Evolutionary conservation across 1,284 basidiomycete genomes (phyloP).

Genomic region (Tilletia setariae): DNA sequence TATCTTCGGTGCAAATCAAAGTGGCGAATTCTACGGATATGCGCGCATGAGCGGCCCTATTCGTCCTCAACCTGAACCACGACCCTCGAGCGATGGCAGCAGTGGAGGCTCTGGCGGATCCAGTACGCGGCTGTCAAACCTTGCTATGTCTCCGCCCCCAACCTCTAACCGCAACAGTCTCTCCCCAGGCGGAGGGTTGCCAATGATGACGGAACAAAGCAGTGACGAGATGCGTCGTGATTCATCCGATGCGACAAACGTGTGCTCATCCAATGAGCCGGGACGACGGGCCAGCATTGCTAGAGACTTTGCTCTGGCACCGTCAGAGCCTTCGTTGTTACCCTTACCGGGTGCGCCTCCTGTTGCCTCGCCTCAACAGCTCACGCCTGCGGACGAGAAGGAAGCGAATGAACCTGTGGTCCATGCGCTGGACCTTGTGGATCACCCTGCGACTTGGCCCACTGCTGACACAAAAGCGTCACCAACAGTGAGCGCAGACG

Average conservation of each 20-base stretch:
- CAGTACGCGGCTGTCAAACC: neutral
- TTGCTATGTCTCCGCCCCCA: neutral
- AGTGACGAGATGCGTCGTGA: neutral
- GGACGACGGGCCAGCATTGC: too few relatives aligned
- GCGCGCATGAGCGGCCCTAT: constrained; percentile 52
- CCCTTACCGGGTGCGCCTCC: neutral
- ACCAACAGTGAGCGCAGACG: neutral
- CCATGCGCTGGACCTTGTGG: neutral
- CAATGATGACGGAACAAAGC: neutral
- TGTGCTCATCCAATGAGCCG: too few relatives aligned
- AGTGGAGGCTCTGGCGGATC: neutral
- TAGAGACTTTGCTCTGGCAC: neutral
- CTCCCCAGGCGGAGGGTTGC: neutral
- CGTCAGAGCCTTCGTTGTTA: neutral
- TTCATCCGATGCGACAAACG: too few relatives aligned
- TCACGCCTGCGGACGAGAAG: constrained; percentile 13
- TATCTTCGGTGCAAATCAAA: constrained; percentile 87
- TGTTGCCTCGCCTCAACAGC: constrained; percentile 10
- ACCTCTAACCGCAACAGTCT: neutral
- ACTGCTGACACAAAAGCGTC: neutral
- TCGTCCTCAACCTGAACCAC: constrained; percentile 23
- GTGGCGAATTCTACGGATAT: constrained; percentile 60
- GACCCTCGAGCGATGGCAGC: neutral
- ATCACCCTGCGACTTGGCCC: constrained; percentile 6
- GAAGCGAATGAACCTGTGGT: neutral